Conservation (phyloP, 2,329 filamentous ascomycete genomes). For the Colletotrichum euphorbiae region DNA sequence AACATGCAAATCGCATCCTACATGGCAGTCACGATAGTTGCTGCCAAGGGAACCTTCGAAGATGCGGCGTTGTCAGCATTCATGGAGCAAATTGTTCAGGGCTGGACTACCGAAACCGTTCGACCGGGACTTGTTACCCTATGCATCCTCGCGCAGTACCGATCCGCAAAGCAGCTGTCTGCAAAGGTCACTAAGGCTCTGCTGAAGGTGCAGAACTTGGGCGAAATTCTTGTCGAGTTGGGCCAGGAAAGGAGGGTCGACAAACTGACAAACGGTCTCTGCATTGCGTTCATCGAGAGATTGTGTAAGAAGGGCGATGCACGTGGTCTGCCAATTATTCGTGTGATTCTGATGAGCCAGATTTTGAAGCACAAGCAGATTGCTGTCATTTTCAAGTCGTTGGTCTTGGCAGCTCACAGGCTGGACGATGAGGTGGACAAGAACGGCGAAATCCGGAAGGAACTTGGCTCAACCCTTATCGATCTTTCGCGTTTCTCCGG, state of each 20-base stretch:
- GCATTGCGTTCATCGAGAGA: constrained; percentile 71
- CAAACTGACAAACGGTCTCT: constrained; percentile 78
- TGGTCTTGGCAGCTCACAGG: constrained; percentile 71
- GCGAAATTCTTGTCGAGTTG: constrained; percentile 70
- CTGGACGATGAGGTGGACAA: constrained; percentile 66
- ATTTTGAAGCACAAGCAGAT: constrained; percentile 73
- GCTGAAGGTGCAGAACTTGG: constrained; percentile 71
- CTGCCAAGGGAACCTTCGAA: constrained; percentile 82
- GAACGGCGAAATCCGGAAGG: constrained; percentile 68
- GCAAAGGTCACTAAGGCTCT: constrained; percentile 76
- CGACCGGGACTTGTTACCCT: constrained; percentile 82
- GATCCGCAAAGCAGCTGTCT: constrained; percentile 76
- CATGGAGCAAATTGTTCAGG: constrained; percentile 87
- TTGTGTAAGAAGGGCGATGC: constrained; percentile 70
- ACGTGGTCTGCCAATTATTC: constrained; percentile 68
- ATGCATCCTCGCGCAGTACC: constrained; percentile 83
- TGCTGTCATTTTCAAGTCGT: constrained; percentile 72
- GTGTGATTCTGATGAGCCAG: constrained; percentile 69
- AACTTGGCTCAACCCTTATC: constrained; percentile 75
- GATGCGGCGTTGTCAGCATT: constrained; percentile 85
- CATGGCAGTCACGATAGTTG: constrained; percentile 89
- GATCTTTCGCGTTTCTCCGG: constrained; percentile 70
- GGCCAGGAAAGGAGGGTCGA: constrained; percentile 75
- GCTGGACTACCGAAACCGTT: constrained; percentile 80
- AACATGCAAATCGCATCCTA: constrained; percentile 89